Base-by-base conservation (phyloP, 441 rosid species). In the Gossypium gossypioides region DNA sequence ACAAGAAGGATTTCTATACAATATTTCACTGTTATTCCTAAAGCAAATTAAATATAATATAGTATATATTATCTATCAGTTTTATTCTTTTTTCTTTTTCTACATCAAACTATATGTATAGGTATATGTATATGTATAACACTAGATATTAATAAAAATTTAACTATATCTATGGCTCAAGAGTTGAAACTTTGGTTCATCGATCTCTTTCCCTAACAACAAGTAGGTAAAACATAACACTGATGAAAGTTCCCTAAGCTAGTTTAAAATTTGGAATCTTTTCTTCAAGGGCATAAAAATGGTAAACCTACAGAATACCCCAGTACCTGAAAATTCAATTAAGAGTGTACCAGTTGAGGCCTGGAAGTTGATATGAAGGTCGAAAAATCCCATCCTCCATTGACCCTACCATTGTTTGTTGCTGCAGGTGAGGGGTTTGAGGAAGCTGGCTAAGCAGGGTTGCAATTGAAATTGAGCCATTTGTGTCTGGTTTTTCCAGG, bases 301-400 rank as follows among this genome's bases (percentile, higher is more conserved):
- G 6, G 15, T 54, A 12, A 6, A 32, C 37, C 37, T 29, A 52
- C 61, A 3, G 32, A 56, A 54, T 44, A 18, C 67, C 65, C 57
- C 57, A 37, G 72, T 37, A 68, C 71, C 44, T 67, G 60, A 27
- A 74, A 32, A 58, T 46, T 25, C 19, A 32, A 75, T 73, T 77
- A 87, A 55, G 90, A 64, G 75, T 80, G 75, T 80, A 88, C 96
- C 97, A 90, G 74, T 88, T 92, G 74, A 90, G 64, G 65, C 92
- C 92, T 2, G 88, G 46, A 64, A 86, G 75, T 74, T 88, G 90
- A 74, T 81, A 82, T 18, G 80, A 74, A 6, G 78, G 76, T 44
- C 79, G 66, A 37, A 78, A 74, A 60, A 80, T 44, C 34, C 76
- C 79, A 27, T 85, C 85, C 4, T 77, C 81, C 1, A 77, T 15